Evolutionary conservation across 768 basidiomycete species (phyloP), one percentile per base, ranked within the genome.

Genomic region (Calocybe indica): DNA sequence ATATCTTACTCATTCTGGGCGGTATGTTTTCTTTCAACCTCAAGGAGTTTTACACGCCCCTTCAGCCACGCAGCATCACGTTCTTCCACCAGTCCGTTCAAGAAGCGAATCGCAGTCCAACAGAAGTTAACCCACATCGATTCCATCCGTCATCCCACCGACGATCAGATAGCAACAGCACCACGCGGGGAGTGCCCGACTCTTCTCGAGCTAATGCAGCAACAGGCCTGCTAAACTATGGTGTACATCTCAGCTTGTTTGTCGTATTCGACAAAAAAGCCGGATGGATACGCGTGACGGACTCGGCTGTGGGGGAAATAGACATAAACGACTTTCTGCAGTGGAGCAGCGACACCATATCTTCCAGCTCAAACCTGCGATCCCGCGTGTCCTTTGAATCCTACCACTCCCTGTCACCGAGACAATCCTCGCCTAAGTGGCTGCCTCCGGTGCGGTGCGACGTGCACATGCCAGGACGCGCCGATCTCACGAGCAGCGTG

Each of bases 241-340:
- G 83, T 13, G 75, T 76, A 5, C 88, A 90, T 54, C 78, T 88
- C 57, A 81, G 80, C 54, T 67, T 92, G n/a, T 91, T 91, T 58
- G 80, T 88, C 48, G 68, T 83, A 15, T 92, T 92, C 59, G 90
- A 92, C 62, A 92, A 92, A 68, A 92, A 88, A 58, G 88, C 88
- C 2, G 79, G 82, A n/a, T 69, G 88, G 64, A 90, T 92, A 54
- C 84, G 90, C 14, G 61, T 92, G 15, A 78, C 80, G 5, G 89
- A 92, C 62, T 80, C 90, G 30, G 82, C 85, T 15, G 90, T 90
- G 6, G 79, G 83, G 32, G 90, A 92, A 61, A 72, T 92, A 22
- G 82, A 86, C 37, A 64, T 90, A 46, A 76, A 72, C 51, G 74
- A 75, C 35, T 43, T 29, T 10, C 42, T 30, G 8, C 35, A 30